A percentile compares a stretch with the other conserved stretches of the same genome.
These are phyloP conservation scores for Kodamaea sp. DNA, from an alignment of 1,139 yeast species.

Conservation along the genomic window DNA sequence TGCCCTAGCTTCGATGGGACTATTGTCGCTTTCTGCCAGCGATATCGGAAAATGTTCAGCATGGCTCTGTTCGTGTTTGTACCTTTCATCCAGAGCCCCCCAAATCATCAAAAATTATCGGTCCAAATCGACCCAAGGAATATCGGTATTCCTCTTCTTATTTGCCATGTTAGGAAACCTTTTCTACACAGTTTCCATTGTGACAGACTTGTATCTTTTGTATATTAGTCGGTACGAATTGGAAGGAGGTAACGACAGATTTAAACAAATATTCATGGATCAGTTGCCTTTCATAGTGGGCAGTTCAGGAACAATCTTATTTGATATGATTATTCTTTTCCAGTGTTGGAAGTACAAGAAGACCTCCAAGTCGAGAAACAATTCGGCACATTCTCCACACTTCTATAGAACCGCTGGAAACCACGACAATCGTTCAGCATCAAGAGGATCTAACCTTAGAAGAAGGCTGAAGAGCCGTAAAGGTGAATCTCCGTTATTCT, in stretches of 20 bases:
- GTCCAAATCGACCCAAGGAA: conserved; percentile 36
- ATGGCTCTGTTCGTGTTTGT: conserved; percentile 83
- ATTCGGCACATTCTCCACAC: not conserved
- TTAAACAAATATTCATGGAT: conserved; percentile 20
- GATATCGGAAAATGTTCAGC: conserved; percentile 61
- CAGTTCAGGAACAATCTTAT: conserved; percentile 37
- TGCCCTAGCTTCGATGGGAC: not conserved
- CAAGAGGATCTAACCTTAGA: not conserved
- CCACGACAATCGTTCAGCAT: not conserved
- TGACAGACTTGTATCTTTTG: conserved; percentile 28
- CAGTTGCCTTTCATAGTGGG: conserved; percentile 42
- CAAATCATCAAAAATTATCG: conserved; percentile 56
- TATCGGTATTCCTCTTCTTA: conserved; percentile 36
- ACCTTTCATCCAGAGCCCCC: conserved; percentile 85
- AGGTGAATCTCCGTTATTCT: conserved; percentile 15
- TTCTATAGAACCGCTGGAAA: not conserved
- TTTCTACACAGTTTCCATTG: conserved; percentile 36
- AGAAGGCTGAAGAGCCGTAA: not conserved
- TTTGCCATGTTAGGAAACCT: conserved; percentile 41
- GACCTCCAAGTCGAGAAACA: not conserved
- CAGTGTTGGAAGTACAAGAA: conserved; percentile 33
- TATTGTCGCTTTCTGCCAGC: conserved; percentile 1
- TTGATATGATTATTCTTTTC: conserved; percentile 34
- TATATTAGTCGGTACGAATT: conserved; percentile 1
- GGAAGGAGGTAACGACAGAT: conserved; percentile 7